Percentiles rank a stretch among this genome's conserved stretches.
phyloP scores from a whole-genome alignment of 2,329 filamentous ascomycete species.

The Botrytis porri region DNA sequence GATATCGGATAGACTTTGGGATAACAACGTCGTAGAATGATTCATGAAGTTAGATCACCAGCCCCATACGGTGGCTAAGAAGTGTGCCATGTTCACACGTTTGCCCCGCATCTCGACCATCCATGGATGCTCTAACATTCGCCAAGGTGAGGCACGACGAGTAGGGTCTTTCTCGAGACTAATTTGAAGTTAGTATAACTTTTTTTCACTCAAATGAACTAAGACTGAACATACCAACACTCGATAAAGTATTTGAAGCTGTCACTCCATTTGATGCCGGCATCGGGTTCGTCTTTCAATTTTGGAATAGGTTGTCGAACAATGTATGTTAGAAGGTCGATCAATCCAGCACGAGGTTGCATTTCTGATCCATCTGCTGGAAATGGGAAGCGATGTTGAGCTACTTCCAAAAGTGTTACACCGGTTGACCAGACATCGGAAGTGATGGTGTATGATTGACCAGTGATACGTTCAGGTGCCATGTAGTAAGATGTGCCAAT shows the following conservation, averaged over 20 bases:
- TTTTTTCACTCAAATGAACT: constrained; percentile 22
- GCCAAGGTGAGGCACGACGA: constrained; percentile 89
- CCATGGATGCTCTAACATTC: constrained; percentile 99
- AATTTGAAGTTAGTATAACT: constrained; percentile 14
- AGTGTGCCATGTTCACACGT: constrained; percentile 96
- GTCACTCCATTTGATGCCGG: constrained; percentile 89
- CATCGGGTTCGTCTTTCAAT: constrained; percentile 89
- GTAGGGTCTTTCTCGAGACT: constrained; percentile 92
- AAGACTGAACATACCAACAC: constrained; percentile 74
- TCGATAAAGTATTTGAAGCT: constrained; percentile 99
- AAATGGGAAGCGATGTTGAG: constrained; percentile 97
- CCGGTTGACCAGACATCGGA: constrained; percentile 98
- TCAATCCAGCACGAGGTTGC: constrained; percentile 87
- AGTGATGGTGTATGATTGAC: constrained; percentile 96
- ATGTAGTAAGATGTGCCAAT: constrained; percentile 99
- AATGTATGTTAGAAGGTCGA: constrained; percentile 95
- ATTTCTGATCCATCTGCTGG: constrained; percentile 94
- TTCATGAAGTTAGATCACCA: constrained; percentile 54
- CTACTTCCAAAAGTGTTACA: constrained; percentile 97
- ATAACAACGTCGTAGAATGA: neutral
- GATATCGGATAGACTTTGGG: neutral
- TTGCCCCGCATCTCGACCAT: constrained; percentile 95
- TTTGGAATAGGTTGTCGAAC: constrained; percentile 93
- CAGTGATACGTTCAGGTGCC: constrained; percentile 96
- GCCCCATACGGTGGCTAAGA: constrained; percentile 92